Evolutionary conservation across 371 early-diverging fungal genomes (phyloP).

Genomic region (Mucor racemosus): DNA sequence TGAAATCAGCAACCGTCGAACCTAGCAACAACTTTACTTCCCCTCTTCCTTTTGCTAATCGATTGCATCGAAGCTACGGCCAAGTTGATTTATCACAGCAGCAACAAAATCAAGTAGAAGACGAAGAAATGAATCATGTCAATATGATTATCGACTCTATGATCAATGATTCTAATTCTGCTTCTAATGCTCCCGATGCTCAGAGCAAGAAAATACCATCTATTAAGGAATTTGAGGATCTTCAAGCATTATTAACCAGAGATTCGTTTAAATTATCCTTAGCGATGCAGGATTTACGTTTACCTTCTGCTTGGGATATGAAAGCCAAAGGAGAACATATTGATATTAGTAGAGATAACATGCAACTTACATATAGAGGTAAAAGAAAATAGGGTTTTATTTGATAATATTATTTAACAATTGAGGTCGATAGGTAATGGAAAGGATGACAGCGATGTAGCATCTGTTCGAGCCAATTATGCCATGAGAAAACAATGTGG

Average conservation of each 20-base stretch:
- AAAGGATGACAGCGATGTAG: conserved; percentile 79
- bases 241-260: conserved; percentile 5
- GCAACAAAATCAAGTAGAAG: not conserved
- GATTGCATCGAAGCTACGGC: not conserved
- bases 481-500: conserved; percentile 87
- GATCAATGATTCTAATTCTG: not conserved
- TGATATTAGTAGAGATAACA: conserved; percentile 54
- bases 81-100: not conserved
- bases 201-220: conserved; percentile 8
- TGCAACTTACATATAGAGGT: conserved; percentile 62
- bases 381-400: conserved; percentile 23
- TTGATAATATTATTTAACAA: not conserved
- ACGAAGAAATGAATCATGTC: not conserved
- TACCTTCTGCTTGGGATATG: conserved; percentile 69
- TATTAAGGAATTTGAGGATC: conserved; percentile 9
- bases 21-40: not conserved
- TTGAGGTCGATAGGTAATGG: conserved; percentile 70
- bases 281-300: conserved; percentile 34
- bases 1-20: not conserved
- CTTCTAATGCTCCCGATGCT: not conserved
- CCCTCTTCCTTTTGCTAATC: not conserved
- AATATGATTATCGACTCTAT: not conserved
- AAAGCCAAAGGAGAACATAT: conserved; percentile 62
- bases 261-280: conserved; percentile 19
- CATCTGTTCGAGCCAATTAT: conserved; percentile 77